Base-by-base conservation (phyloP, 129 eudicot species). In the Lactuca sativa region DNA sequence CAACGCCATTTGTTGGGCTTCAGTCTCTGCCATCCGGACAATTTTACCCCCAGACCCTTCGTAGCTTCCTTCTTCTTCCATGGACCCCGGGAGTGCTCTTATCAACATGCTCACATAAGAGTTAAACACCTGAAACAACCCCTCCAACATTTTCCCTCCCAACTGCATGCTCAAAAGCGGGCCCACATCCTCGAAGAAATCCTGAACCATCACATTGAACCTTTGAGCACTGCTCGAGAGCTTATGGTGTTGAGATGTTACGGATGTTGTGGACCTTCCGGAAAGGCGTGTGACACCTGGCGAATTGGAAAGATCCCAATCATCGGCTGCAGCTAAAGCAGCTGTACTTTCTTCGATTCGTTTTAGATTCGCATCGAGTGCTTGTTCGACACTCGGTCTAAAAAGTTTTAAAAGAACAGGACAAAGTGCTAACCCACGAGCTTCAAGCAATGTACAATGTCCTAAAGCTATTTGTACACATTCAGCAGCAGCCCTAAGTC, bases 351-450 rank as follows among this genome's bases (percentile, higher is more conserved):
- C 99, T 73, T 93, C 99, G 65, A 93, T 93, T 32, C 97, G 83
- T 74, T 87, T 93, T 61, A 93, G 57, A 77, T 93, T 90, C 67
- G 99, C 99, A 85, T 90, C 99, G 16, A 93, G 77, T 17, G 99
- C 97, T 77, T 93, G 99, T 83, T 93, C 99, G 70, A 93, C 99
- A 71, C 99, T 93, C 64, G 99, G 99, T 55, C 99, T 82, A 66
- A 90, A 93, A 57, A 81, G 99, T 57, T 85, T 93, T 77, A 90
- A 71, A 52, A 93, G 93, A 75, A 90, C 90, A 56, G 99, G 97
- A 78, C 92, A 90, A 66, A 93, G 99, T 10, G 99, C 85, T 67
- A 93, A 82, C 30, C 99, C 99, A 59, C 95, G 95, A 64, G 84
- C 85, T 72, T 93, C 99, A 76, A 93, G 60, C 74, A 93, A 82